Base-by-base conservation (phyloP, 176 grass and related monocot genomes). In the Panicum miliaceum region DNA sequence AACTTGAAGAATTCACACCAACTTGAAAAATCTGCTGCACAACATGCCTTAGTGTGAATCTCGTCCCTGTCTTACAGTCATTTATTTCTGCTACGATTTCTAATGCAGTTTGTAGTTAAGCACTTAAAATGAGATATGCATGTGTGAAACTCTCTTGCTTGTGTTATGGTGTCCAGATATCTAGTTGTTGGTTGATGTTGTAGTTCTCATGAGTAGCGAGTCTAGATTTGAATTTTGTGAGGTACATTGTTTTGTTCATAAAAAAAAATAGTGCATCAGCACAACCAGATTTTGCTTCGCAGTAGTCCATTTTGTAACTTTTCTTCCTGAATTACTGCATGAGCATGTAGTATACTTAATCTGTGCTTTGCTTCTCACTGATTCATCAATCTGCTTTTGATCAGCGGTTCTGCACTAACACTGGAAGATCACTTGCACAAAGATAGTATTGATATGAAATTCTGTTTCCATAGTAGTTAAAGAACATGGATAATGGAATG, bases 311-410 rank as follows among this genome's bases (percentile, higher is more conserved):
- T 19, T 29, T 71, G 16, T 52, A 62, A n/a, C 4, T 76, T 51
- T 15, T 69, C 10, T 73, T 14, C 3, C 13, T 51, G 45, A 73
- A 73, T 16, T 42, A 82, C 38, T 71, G 9, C 51, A 50, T 58
- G 69, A 26, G 43, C 34, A 53, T 87, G 10, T 20, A 82, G 2
- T 13, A 38, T 27, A 82, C 3, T 38, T 29, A 61, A 52, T 77
- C 4, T 71, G 8, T 64, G n/a, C 22, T 78, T 71, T 77, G 19
- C 23, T 52, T 83, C 64, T 83, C 32, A 71, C 43, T 19, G 57
- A 43, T 43, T 63, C 7, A 37, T 36, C 8, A 15, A 68, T 48
- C n/a, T 26, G 26, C 12, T 62, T 34, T 29, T 71, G 12, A 51
- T 29, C 41, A 45, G 38, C 2, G 6, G 12, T 26, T 47, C n/a